Evolutionary conservation across 2,329 filamentous ascomycete genomes (phyloP), one percentile per base, ranked within the genome.

Genomic region (Diplodia mutila): DNA sequence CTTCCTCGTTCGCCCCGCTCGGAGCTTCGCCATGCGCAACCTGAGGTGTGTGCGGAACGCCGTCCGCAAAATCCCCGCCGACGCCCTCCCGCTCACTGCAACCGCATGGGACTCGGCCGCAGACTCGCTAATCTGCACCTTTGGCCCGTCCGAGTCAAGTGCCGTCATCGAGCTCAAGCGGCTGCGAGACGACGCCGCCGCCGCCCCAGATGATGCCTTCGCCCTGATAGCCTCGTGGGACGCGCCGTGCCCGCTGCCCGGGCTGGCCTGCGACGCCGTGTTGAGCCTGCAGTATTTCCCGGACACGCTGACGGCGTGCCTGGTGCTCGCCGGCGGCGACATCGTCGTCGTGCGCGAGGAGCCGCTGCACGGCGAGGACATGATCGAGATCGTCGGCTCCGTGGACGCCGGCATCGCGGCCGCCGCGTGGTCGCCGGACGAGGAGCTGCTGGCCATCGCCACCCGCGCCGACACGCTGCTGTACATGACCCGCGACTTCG

Each of bases 351-450:
- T 97, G 32, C 87, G 90, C 71, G 93, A 97, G 76, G 86, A 90
- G 49, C 85, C 88, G 52, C 76, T 85, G 37, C 81, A 84, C 6
- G 88, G 86, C 69, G 88, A 91, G 77, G 91, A 93, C 46, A 89
- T 91, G 72, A 93, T 99, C 72, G 95, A 98, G 79, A 98, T 99
- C 72, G 89, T 98, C 70, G 95, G 95, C 53, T 96, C 93, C 39
- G 92, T 99, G 46, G 93, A 97, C 80, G 91, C 91, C 68, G 95
- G 94, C 27, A 97, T 99, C 73, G 87, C 89, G 27, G 93, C 93
- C 18, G 94, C 94, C 18, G 87, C 88, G 72, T 99, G 95, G 95
- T 97, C 94, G 48, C 94, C 94, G 2, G 95, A 99, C 75, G 94
- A 97, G 75, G 94, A 98, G 77, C 84, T 98, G 21, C 83, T 99